phyloP scores from a whole-genome alignment of 352 stramenopile species.

The Phytopythium vexans region DNA sequence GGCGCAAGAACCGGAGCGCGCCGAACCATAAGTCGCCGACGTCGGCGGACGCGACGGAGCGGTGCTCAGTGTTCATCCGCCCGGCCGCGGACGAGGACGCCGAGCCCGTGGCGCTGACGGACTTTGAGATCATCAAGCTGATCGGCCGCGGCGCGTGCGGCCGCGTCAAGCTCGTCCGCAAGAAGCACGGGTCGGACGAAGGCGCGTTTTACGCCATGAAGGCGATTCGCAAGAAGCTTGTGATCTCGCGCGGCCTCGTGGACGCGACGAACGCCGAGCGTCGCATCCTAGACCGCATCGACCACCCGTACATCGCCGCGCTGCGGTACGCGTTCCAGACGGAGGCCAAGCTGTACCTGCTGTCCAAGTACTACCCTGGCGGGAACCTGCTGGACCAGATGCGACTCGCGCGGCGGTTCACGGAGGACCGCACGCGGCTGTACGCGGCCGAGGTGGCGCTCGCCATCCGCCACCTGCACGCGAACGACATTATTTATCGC shows the following conservation, averaged over 20 bases:
- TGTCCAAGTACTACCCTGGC: slow-evolving; percentile 96
- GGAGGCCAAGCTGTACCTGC: slow-evolving; percentile 86
- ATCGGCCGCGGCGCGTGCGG: slow-evolving; percentile 93
- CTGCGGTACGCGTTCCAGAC: slow-evolving; percentile 91
- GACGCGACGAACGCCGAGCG: slow-evolving; percentile 90
- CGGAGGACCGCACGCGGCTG: slow-evolving; percentile 90
- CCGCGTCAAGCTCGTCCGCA: slow-evolving; percentile 83
- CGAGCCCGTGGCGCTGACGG: slow-evolving; percentile 67
- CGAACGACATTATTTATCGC: slow-evolving; percentile 95
- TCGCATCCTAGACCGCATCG: slow-evolving; percentile 88
- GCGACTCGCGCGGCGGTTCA: slow-evolving; percentile 87
- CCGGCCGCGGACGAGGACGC: slow-evolving; percentile 40
- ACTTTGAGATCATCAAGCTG: slow-evolving; percentile 98
- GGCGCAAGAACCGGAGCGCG: slow-evolving; percentile 65
- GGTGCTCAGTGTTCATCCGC: slow-evolving; percentile 77
- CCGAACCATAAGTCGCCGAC: slow-evolving; percentile 62
- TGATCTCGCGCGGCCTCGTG: slow-evolving; percentile 86
- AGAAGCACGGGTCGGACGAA: slow-evolving; percentile 82
- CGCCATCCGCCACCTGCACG: slow-evolving; percentile 93
- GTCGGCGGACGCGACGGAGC: slow-evolving; percentile 32
- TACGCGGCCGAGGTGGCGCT: slow-evolving; percentile 97
- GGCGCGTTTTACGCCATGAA: slow-evolving; percentile 86
- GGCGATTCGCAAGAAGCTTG: slow-evolving; percentile 83
- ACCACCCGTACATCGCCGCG: slow-evolving; percentile 97
- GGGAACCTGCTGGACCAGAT: slow-evolving; percentile 95